A percentile compares a stretch with the other conserved stretches of the same genome.
Conservation (phyloP, 768 basidiomycete species). For the Gloeophyllum trabeum region DNA sequence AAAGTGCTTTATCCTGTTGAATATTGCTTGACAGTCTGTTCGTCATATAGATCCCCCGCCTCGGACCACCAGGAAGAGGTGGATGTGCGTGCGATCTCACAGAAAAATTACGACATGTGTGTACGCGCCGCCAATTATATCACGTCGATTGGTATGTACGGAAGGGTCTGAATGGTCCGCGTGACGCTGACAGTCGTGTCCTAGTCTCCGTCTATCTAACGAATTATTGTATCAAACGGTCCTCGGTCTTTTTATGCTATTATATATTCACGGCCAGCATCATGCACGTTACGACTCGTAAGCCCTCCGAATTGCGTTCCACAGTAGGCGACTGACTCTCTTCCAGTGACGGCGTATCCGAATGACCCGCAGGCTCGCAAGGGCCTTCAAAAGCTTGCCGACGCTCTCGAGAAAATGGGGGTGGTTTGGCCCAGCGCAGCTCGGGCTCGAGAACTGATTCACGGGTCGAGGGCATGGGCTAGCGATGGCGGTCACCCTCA, state of each 20-base stretch:
- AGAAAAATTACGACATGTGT: constrained; percentile 64
- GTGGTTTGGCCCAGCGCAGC: constrained; percentile 68
- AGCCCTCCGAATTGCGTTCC: constrained; percentile 17
- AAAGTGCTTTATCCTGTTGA: constrained; percentile 2
- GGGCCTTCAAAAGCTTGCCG: constrained; percentile 58
- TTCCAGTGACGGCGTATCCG: constrained; percentile 50
- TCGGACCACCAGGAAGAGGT: constrained; percentile 28
- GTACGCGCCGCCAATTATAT: constrained; percentile 73
- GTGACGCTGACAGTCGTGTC: constrained; percentile 1
- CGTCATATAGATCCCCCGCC: constrained; percentile 7
- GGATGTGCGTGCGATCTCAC: constrained; percentile 40
- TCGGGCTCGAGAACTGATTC: constrained; percentile 62
- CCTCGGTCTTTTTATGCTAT: constrained; percentile 64
- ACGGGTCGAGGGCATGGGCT: constrained; percentile 37
- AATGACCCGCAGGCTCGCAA: constrained; percentile 58
- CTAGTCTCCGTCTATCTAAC: constrained; percentile 50
- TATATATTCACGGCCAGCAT: constrained; percentile 74
- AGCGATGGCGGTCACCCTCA: constrained; percentile 5
- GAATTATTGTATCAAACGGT: constrained; percentile 46
- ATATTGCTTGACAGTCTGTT: not conserved
- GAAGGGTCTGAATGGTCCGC: not conserved
- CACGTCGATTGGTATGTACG: constrained; percentile 49
- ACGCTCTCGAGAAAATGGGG: constrained; percentile 52
- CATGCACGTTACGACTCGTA: constrained; percentile 68
- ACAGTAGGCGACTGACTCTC: not conserved